phyloP scores from a whole-genome alignment of 345 rosid genomes.

The sweet orange (Citrus sinensis) region DNA sequence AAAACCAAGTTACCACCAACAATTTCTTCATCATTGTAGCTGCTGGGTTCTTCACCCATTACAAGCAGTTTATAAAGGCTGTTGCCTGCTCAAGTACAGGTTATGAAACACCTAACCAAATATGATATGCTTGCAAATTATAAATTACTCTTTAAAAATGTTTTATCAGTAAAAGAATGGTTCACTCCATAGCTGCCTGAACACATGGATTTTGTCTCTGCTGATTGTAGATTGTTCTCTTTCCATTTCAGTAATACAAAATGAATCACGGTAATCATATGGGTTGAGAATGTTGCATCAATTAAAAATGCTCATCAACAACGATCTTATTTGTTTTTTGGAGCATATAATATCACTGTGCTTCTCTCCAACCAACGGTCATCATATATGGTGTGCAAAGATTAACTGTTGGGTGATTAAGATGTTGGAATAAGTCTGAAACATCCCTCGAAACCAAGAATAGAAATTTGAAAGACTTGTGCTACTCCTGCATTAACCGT shows the following conservation, averaged over 20 bases:
- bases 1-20: constrained; percentile 19
- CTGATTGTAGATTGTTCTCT: not conserved
- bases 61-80: constrained; percentile 10
- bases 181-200: constrained; percentile 25
- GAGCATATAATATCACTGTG: not conserved
- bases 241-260: not conserved
- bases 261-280: constrained; percentile 19
- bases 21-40: constrained; percentile 26
- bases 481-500: too few species aligned
- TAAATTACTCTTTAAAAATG: not conserved
- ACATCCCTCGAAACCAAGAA: too few species aligned
- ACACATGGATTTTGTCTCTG: not conserved
- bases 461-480: too few species aligned
- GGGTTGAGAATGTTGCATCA: not conserved
- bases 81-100: constrained; percentile 1
- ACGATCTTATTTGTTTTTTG: not conserved
- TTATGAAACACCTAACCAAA: constrained; percentile 26
- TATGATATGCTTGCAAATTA: constrained; percentile 11
- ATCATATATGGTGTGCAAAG: too few species aligned
- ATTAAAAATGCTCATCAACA: not conserved
- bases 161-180: not conserved
- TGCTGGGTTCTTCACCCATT: constrained; percentile 1
- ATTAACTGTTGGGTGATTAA: too few species aligned
- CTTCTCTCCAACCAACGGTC: not conserved
- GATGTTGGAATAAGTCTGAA: too few species aligned